Conservation (phyloP, 2,329 filamentous ascomycete genomes). For the Colletotrichum phormii region DNA sequence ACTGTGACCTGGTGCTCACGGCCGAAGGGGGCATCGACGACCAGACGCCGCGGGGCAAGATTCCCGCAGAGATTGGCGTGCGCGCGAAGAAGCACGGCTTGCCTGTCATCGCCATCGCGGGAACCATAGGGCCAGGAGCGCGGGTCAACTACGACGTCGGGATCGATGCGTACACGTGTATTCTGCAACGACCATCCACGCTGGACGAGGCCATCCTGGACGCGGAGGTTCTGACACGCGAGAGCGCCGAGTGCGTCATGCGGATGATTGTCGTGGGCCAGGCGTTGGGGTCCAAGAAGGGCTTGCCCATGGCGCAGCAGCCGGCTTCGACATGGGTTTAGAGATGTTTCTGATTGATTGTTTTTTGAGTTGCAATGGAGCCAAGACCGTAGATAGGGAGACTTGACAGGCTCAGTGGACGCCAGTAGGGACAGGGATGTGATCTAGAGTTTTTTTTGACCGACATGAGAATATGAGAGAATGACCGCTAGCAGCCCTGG, state of each 20-base stretch:
- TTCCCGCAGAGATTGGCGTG: conserved; percentile 63
- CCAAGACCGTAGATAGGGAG: conserved; percentile 20
- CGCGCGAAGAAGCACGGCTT: conserved; percentile 57
- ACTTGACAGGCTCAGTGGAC: neutral
- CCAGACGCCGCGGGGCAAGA: conserved; percentile 63
- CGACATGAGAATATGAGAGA: conserved; percentile 11
- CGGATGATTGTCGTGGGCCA: conserved; percentile 46
- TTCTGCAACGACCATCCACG: conserved; percentile 46
- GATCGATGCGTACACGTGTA: conserved; percentile 49
- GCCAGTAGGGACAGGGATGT: neutral
- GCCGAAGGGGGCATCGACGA: conserved; percentile 64
- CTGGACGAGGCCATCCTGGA: conserved; percentile 46
- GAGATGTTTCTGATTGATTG: neutral
- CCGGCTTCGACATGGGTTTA: conserved; percentile 16
- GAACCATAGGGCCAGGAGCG: conserved; percentile 49
- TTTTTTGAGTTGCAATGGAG: conserved; percentile 10
- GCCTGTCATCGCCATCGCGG: conserved; percentile 55
- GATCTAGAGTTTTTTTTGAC: neutral
- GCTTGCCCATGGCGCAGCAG: conserved; percentile 15
- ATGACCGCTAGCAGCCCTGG: conserved; percentile 28
- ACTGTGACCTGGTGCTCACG: conserved; percentile 63
- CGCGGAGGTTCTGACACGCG: conserved; percentile 45
- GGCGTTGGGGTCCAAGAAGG: conserved; percentile 40
- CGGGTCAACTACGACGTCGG: conserved; percentile 49
- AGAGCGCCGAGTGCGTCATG: conserved; percentile 49